phyloP scores from a whole-genome alignment of 2,329 filamentous ascomycete species.

The Sclerotinia glacialis region DNA sequence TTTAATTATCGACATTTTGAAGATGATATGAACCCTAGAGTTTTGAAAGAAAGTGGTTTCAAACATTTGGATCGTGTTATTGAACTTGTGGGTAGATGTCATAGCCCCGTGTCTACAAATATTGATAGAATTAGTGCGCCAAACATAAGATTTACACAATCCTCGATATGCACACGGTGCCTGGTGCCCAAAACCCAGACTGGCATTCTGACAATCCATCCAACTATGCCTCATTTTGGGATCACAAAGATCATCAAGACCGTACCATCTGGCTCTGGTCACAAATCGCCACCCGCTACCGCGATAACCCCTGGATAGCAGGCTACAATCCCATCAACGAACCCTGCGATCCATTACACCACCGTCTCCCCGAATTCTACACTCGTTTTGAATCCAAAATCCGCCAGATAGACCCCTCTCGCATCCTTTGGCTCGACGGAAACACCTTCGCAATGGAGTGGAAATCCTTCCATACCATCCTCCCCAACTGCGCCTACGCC shows the following conservation, averaged over 20 bases:
- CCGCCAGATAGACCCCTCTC: conserved; percentile 45
- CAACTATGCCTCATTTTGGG: conserved; percentile 46
- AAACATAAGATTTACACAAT: conserved; percentile 46
- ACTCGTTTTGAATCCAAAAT: conserved; percentile 43
- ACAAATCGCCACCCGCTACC: conserved; percentile 44
- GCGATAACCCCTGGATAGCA: conserved; percentile 42
- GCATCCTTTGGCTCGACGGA: conserved; percentile 51
- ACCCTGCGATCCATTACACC: conserved; percentile 40
- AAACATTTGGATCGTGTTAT: conserved; percentile 50
- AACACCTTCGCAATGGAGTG: conserved; percentile 56
- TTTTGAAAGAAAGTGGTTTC: conserved; percentile 49
- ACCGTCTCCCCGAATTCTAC: conserved; percentile 44
- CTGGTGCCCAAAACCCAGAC: conserved; percentile 49
- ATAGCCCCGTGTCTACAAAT: not conserved
- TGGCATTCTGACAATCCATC: conserved; percentile 47
- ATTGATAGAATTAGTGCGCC: conserved; percentile 35
- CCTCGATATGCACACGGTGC: conserved; percentile 46
- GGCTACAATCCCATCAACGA: conserved; percentile 40
- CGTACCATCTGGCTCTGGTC: conserved; percentile 47
- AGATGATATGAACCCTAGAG: conserved; percentile 50
- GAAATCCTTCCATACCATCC: conserved; percentile 42
- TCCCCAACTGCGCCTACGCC: conserved; percentile 51
- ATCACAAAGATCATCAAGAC: conserved; percentile 48
- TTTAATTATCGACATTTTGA: conserved; percentile 61
- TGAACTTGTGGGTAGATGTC: conserved; percentile 38